Evolutionary conservation across 1,139 yeast species (phyloP).

Genomic region (Pichia sp.): DNA sequence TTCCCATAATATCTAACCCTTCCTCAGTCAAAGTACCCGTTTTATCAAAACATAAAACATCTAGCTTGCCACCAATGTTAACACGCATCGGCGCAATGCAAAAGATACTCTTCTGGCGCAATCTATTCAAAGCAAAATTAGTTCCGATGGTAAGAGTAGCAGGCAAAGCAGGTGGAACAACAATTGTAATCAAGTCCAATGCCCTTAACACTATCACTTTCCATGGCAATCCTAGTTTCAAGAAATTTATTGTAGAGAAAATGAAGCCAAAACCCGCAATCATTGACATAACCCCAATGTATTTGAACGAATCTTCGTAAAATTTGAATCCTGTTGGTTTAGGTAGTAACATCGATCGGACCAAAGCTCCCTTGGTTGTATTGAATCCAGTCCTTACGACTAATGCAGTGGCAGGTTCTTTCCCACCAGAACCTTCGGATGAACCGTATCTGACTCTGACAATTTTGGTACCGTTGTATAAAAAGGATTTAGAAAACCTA

Average conservation of each 20-base stretch:
- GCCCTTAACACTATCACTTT: slow-evolving; percentile 79
- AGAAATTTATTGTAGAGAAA: slow-evolving; percentile 77
- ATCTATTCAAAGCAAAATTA: slow-evolving; percentile 77
- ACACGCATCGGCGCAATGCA: slow-evolving; percentile 94
- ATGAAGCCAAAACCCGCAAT: slow-evolving; percentile 83
- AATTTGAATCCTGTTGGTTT: slow-evolving; percentile 92
- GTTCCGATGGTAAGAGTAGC: slow-evolving; percentile 97
- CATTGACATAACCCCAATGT: slow-evolving; percentile 88
- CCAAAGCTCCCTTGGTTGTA: slow-evolving; percentile 92
- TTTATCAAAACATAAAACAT: slow-evolving; percentile 87
- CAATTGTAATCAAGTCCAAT: slow-evolving; percentile 88
- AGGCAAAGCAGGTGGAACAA: slow-evolving; percentile 97
- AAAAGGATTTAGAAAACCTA: slow-evolving; percentile 63
- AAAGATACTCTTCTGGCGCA: slow-evolving; percentile 64
- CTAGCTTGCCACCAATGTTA: slow-evolving; percentile 90
- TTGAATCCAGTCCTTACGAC: slow-evolving; percentile 88
- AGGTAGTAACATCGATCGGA: slow-evolving; percentile 94
- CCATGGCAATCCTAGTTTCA: slow-evolving; percentile 66
- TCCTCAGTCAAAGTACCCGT: slow-evolving; percentile 98
- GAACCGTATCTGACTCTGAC: slow-evolving; percentile 68
- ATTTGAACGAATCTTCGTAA: slow-evolving; percentile 88
- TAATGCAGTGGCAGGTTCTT: slow-evolving; percentile 79
- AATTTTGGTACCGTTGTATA: slow-evolving; percentile 85
- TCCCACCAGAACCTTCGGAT: slow-evolving; percentile 34
- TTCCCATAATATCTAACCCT: slow-evolving; percentile 88